Percentiles rank a stretch among this genome's conserved stretches.
Conservation (phyloP, 1,284 basidiomycete species). For the Neotropicomus parvogracilis region DNA sequence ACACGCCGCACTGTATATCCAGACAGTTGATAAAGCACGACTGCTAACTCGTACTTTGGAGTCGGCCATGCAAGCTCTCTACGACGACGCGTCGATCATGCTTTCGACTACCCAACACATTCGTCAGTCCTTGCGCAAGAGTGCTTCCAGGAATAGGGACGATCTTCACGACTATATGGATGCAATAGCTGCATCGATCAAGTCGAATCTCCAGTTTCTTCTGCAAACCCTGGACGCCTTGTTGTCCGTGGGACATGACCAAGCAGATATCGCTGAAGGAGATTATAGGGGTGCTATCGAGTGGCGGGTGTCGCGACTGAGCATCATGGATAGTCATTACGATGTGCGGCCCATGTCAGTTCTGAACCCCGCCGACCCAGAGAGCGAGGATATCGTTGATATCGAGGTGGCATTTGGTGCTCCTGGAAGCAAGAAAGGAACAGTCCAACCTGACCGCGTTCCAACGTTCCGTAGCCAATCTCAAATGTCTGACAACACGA, state of each 20-base stretch:
- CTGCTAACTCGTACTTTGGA: slow-evolving; percentile 67
- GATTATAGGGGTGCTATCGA: slow-evolving; percentile 72
- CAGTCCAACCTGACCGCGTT: slow-evolving; percentile 20
- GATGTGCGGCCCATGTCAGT: slow-evolving; percentile 38
- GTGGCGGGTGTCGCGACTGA: slow-evolving; percentile 66
- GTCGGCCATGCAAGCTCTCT: slow-evolving; percentile 61
- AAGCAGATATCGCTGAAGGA: slow-evolving; percentile 61
- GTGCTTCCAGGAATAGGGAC: slow-evolving; percentile 35
- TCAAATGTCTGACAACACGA: slow-evolving; percentile 35
- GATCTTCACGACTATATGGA: slow-evolving; percentile 47
- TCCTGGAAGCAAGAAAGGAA: slow-evolving; percentile 27
- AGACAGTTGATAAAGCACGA: slow-evolving; percentile 63
- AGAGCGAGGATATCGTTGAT: slow-evolving; percentile 59
- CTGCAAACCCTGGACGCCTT: slow-evolving; percentile 59
- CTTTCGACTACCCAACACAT: slow-evolving; percentile 55
- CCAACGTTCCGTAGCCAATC: slow-evolving; percentile 34
- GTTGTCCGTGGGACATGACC: slow-evolving; percentile 61
- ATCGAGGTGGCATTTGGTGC: slow-evolving; percentile 52
- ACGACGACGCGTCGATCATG: slow-evolving; percentile 62
- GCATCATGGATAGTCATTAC: slow-evolving; percentile 51
- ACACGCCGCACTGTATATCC: slow-evolving; percentile 49
- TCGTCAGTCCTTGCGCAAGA: slow-evolving; percentile 37
- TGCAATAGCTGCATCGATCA: slow-evolving; percentile 46
- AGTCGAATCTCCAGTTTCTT: slow-evolving; percentile 52
- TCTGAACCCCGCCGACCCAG: slow-evolving; percentile 37